Conservation (phyloP, 2,329 filamentous ascomycete genomes). For the Sarocladium strictum region DNA sequence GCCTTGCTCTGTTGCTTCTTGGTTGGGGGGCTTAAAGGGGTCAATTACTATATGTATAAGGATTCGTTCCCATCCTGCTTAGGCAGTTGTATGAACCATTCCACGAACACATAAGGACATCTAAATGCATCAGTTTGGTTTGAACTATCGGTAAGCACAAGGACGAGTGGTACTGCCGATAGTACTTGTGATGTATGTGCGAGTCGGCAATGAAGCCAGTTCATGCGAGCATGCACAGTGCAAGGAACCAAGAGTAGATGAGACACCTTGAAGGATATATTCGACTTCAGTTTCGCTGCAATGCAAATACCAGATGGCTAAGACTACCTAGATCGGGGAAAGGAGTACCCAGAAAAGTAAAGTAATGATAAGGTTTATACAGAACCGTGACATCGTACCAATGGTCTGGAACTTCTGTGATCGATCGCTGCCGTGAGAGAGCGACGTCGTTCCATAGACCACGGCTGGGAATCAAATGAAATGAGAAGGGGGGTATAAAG, state of each 20-base stretch:
- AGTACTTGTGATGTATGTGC: no score
- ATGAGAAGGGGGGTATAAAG: slow-evolving; percentile 5
- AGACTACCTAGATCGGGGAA: neutral
- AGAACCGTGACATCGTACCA: slow-evolving; percentile 9
- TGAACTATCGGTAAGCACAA: no score
- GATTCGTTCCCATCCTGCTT: no score
- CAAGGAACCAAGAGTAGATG: neutral
- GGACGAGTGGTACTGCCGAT: no score
- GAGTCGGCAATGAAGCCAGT: no score
- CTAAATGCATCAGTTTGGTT: no score
- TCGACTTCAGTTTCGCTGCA: neutral
- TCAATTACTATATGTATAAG: no score
- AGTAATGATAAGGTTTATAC: slow-evolving; percentile 5
- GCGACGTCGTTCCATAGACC: neutral
- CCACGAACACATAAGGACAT: no score
- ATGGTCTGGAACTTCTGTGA: neutral
- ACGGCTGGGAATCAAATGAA: slow-evolving; percentile 7
- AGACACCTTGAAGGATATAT: neutral
- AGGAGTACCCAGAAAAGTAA: neutral
- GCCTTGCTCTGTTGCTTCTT: slow-evolving; percentile 3
- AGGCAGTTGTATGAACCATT: no score
- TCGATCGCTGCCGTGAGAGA: neutral
- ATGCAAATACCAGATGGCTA: neutral
- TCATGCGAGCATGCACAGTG: no score
- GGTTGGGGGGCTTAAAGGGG: slow-evolving; percentile 3